A percentile compares a stretch with the other conserved stretches of the same genome.
phyloP scores from a whole-genome alignment of 2,329 filamentous ascomycete species.

The Ophioceras dolichostomum region DNA sequence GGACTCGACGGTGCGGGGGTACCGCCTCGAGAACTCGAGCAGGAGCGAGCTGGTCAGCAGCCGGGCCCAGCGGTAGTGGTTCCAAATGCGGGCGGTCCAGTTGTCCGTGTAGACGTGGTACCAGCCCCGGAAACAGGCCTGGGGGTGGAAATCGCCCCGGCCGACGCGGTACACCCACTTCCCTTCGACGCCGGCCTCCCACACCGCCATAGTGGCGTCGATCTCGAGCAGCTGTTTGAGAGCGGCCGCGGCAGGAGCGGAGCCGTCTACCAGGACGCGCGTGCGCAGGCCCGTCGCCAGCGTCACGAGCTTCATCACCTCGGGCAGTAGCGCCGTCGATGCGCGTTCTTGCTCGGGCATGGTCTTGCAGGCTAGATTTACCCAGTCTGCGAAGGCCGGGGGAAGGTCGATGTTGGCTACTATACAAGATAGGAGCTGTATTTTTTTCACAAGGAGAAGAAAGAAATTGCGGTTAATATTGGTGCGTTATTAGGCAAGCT shows the following conservation, averaged over 20 bases:
- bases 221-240: constrained; percentile 26
- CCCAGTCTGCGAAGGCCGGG: constrained; percentile 27
- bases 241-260: constrained; percentile 9
- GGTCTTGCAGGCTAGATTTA: constrained; percentile 22
- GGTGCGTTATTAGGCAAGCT: too few species aligned
- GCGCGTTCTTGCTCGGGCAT: constrained; percentile 22
- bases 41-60: constrained; percentile 39
- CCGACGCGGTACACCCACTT: constrained; percentile 25
- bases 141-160: constrained; percentile 19
- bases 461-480: too few species aligned
- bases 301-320: constrained; percentile 26
- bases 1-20: constrained; percentile 23
- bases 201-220: constrained; percentile 24
- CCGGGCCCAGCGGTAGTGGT: constrained; percentile 46
- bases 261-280: constrained; percentile 23
- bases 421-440: constrained; percentile 29
- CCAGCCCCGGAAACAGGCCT: constrained; percentile 34
- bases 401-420: constrained; percentile 26
- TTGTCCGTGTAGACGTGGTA: constrained; percentile 44
- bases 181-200: constrained; percentile 21
- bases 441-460: background rate
- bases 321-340: constrained; percentile 24
- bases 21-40: constrained; percentile 22
- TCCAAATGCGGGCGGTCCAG: constrained; percentile 42
- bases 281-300: constrained; percentile 22